Evolutionary conservation across 768 basidiomycete genomes (phyloP), one percentile per base, ranked within the genome.

Genomic region (Lentinus tigrinus): DNA sequence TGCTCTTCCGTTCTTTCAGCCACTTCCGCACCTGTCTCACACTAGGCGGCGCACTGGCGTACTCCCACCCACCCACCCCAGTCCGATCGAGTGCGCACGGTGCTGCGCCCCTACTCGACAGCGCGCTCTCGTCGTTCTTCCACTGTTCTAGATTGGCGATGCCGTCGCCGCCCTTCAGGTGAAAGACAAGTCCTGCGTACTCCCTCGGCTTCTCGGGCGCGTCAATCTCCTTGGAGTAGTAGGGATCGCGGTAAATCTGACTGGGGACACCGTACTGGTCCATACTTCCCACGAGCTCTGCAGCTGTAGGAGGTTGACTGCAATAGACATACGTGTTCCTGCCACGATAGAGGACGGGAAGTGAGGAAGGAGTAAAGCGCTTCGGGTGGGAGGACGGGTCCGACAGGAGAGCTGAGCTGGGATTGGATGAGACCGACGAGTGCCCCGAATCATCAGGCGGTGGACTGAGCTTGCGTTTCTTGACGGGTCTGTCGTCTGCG

Each of bases 131-230:
- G 23, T 23, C 9, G 17, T 13, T 24, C 50, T 57, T 43, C 84
- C 93, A 96, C 11, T 85, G 80, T 23, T 86, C 80, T 9, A 95
- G 74, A 34, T 72, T 73, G 23, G 72, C 68, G 11, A 91, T 73
- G 8, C 84, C 82, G 39, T 81, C 75, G 1, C 82, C 83, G 4
- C 89, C 86, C 63, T 86, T 85, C 21, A 95, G 74, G 39, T 77
- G 76, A 70, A 89, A 95, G n/a, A 82, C 66, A 1, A 91, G 70
- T 0, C 94, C 95, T 21, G 85, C 93, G 69, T 88, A 95, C 73
- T 93, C 89, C 64, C 85, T 79, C 3, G 87, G 73, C n/a, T 75
- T 72, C 31, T 79, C 78, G 1, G 93, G 88, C 0, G 87, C 80
- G 68, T 98, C 96, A 4, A 65, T 63, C 23, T 78, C 77, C 50